Base-by-base conservation (phyloP, 495 filamentous ascomycete species). In the Evernia prunastri region DNA sequence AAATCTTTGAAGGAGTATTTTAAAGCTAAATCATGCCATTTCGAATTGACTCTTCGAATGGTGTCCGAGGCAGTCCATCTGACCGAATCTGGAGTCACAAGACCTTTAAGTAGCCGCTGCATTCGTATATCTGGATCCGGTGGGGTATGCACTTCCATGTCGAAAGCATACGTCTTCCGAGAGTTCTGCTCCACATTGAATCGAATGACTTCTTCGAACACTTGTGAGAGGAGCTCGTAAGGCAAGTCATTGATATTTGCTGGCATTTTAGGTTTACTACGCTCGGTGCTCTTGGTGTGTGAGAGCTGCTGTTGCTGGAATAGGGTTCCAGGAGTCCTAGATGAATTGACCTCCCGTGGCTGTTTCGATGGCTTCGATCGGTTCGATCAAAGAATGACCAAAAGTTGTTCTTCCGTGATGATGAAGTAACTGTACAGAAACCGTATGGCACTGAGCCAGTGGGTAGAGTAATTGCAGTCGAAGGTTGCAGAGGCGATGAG, bases 1-100 rank as follows among this genome's bases (percentile, higher is more conserved):
- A 82, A 64, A 23, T 78, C 74, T 63, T 73, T 74, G 40, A 83
- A 61, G 45, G 77, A 70, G 70, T 77, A 80, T 2, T 71, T 67
- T 51, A 81, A 63, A 7, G 78, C 77, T 80, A 80, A 82, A 10
- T 81, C 69, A 62, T 81, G 81, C 81, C 80, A 83, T 45, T 66
- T 59, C 25, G 69, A 70, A 69, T 77, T 79, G 39, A 81, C 79
- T 15, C 72, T 71, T 35, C 81, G 77, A 58, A 82, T 74, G n/a
- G 76, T 69, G 42, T 73, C 63, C 5, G 79, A 77, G 17, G 78
- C 66, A 54, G 78, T 73, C 81, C 81, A 83, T 60, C 75, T 74
- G 23, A 79, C 70, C 27, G 78, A 67, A 58, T 82, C 81, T 13
- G 75, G 71, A 17, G 74, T 78, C 8, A 79, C 68, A n/a, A 73